Evolutionary conservation across 176 grass and related monocot genomes (phyloP), one percentile per base, ranked within the genome.

Genomic region (Eleusine indica): DNA sequence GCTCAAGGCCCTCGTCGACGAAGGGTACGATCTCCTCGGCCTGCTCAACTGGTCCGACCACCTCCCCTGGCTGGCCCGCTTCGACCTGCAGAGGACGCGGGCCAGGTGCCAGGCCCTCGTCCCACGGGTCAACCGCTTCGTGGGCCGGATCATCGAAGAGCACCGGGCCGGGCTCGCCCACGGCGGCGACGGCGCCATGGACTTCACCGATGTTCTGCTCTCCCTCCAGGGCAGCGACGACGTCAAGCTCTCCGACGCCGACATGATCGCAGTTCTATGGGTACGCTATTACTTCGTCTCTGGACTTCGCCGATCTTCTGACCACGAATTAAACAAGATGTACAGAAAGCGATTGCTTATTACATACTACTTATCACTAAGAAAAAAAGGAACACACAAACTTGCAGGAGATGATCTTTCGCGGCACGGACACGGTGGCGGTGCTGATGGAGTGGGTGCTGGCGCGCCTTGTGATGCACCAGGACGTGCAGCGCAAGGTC

Each of bases 21-120:
- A 92, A 80, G 94, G 94, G 0, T 94, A 97, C 54, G 87, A 91
- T 60, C 83, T 97, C 39, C 82, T 97, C 1, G 94, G 91, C 0
- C 74, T 81, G 32, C 89, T 90, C 70, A 97, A 97, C 71, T 97
- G 94, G 89, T 97, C 91, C 49, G 94, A 97, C 75, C 94, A 97
- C 80, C 85, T 97, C 68, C 68, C 87, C 0, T 76, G 73, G 79
- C 89, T 97, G 43, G 75, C 88, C 0, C 51, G 79, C 61, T 85
- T 97, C 25, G 91, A 97, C 82, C 78, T 90, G 25, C 91, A 94
- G 57, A 83, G 6, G 49, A 83, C 73, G 17, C 82, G 89, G 7
- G 66, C 89, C 44, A 83, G 89, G 76, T 94, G 87, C 79, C 21
- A 84, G 22, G 54, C 65, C n/a, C 91, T 97, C 49, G 87, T 94